Conservation (phyloP, 805 yeast species). For the Saccharomyces mikatae region DNA sequence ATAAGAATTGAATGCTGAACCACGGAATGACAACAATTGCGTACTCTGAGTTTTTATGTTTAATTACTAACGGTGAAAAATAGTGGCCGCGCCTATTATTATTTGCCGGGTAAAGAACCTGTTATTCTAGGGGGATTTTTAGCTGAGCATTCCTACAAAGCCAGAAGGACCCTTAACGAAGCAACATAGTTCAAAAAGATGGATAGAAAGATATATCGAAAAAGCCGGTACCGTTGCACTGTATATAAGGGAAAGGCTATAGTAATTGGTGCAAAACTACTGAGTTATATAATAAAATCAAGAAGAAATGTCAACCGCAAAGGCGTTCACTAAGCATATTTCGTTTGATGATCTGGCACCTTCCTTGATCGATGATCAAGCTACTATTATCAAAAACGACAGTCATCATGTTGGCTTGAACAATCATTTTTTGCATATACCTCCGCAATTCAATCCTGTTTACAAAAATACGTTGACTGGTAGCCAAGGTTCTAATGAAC, state of each 20-base stretch:
- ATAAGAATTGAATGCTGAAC: background rate
- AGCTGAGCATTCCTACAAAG: background rate
- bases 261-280: background rate
- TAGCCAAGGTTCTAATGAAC: background rate
- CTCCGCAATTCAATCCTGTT: slow-evolving; percentile 27
- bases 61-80: background rate
- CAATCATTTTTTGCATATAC: slow-evolving; percentile 23
- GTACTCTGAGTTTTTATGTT: background rate
- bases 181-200: background rate
- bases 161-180: background rate
- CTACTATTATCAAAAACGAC: slow-evolving; percentile 13
- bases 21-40: background rate
- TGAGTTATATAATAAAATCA: background rate
- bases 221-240: background rate
- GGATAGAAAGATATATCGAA: background rate
- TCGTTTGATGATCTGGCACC: slow-evolving; percentile 31
- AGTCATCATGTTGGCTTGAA: slow-evolving; percentile 16
- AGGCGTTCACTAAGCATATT: slow-evolving; percentile 20
- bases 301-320: background rate
- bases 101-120: background rate
- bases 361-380: slow-evolving; percentile 23
- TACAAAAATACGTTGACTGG: slow-evolving; percentile 5
- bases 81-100: background rate
- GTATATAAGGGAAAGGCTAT: background rate
- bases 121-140: background rate